Conservation (phyloP, 2,329 filamentous ascomycete species). For the Colletotrichum sp. region DNA sequence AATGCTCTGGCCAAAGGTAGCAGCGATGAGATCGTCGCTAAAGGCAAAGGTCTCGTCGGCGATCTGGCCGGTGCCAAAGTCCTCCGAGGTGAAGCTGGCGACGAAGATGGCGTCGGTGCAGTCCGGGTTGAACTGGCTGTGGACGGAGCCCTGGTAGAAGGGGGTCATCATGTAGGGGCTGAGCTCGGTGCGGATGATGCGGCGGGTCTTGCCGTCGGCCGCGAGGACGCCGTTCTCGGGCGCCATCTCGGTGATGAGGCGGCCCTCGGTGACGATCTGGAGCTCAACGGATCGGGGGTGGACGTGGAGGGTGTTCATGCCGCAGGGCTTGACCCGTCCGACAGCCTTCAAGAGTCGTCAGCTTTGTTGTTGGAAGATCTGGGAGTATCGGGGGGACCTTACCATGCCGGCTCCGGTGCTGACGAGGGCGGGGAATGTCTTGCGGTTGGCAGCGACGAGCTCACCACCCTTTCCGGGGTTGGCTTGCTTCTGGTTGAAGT, state of each 20-base stretch:
- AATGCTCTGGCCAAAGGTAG: slow-evolving; percentile 50
- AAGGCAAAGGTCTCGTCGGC: slow-evolving; percentile 56
- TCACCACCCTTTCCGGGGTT: slow-evolving; percentile 47
- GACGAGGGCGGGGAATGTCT: slow-evolving; percentile 61
- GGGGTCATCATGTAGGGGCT: slow-evolving; percentile 52
- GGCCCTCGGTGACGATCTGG: slow-evolving; percentile 54
- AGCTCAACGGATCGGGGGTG: slow-evolving; percentile 60
- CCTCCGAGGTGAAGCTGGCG: slow-evolving; percentile 53
- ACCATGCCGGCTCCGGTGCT: slow-evolving; percentile 52
- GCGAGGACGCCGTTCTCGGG: slow-evolving; percentile 55
- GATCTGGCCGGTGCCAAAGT: slow-evolving; percentile 56
- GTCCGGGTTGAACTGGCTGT: slow-evolving; percentile 61
- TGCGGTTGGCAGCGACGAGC: slow-evolving; percentile 57
- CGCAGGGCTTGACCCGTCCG: slow-evolving; percentile 56
- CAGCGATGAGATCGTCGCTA: slow-evolving; percentile 47
- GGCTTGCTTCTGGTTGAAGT: slow-evolving; percentile 43
- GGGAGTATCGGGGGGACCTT: neutral
- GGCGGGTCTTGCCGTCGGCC: slow-evolving; percentile 34
- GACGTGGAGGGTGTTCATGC: slow-evolving; percentile 62
- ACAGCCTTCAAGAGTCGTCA: slow-evolving; percentile 34
- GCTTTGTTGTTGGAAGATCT: neutral
- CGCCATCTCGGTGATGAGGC: slow-evolving; percentile 55
- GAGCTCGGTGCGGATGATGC: slow-evolving; percentile 39
- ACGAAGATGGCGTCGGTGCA: slow-evolving; percentile 56
- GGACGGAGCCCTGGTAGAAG: slow-evolving; percentile 59